Percentiles rank a stretch among this genome's conserved stretches.
These are phyloP conservation scores for Sporothrix brasiliensis DNA, from an alignment of 2,329 filamentous ascomycete genomes.

Conservation along the genomic window DNA sequence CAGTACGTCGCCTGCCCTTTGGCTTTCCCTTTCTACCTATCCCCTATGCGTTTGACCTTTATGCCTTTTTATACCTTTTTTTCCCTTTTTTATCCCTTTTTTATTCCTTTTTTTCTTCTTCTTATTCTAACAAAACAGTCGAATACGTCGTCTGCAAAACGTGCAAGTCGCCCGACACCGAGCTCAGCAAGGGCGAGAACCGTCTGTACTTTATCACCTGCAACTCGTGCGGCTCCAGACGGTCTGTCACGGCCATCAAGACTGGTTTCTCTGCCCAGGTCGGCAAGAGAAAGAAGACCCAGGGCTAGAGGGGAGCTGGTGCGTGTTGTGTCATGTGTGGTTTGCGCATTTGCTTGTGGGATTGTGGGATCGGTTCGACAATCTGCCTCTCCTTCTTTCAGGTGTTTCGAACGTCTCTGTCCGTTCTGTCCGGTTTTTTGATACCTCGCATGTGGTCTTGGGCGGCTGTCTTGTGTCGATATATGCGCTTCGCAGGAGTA, in stretches of 20 bases:
- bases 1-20: constrained; percentile 59
- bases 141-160: constrained; percentile 99
- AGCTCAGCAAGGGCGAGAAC: constrained; percentile 98
- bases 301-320: constrained; percentile 61
- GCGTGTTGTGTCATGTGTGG: too few relatives aligned
- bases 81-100: background rate
- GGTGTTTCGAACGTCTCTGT: background rate
- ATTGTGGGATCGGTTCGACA: background rate
- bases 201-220: constrained; percentile 93
- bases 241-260: constrained; percentile 97
- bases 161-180: constrained; percentile 90
- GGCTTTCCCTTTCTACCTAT: too few relatives aligned
- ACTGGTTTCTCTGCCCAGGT: constrained; percentile 99
- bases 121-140: constrained; percentile 56
- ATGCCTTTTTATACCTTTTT: background rate
- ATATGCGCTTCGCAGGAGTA: too few relatives aligned
- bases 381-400: background rate
- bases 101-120: background rate
- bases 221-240: constrained; percentile 67
- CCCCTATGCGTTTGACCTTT: background rate
- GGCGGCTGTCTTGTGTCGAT: too few relatives aligned
- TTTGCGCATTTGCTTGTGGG: constrained; percentile 2
- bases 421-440: background rate
- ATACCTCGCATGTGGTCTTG: background rate
- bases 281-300: constrained; percentile 96